These are phyloP conservation scores for Coemansia sp. DNA, from an alignment of 192 early-diverging fungal species.

Conservation along the genomic window DNA sequence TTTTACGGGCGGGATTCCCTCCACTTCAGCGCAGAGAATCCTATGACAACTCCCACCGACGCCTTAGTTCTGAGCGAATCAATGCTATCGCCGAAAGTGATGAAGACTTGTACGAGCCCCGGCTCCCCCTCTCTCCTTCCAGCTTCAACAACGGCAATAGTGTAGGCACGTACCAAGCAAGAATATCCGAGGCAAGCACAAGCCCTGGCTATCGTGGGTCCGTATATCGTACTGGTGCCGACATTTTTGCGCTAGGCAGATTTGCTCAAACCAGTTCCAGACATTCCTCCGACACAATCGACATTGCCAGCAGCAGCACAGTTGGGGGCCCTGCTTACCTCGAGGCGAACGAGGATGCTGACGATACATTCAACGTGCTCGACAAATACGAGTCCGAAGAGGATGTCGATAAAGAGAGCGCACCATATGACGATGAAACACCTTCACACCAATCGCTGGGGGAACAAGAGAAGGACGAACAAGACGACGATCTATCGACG, in stretches of 20 bases:
- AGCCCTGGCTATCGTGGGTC: constrained; percentile 2
- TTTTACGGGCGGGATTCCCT: neutral
- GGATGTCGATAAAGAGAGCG: neutral
- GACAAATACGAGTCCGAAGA: constrained; percentile 7
- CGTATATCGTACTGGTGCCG: constrained; percentile 37
- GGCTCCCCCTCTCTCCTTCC: neutral
- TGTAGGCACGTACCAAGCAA: neutral
- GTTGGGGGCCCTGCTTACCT: neutral
- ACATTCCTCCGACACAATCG: neutral
- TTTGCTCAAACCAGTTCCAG: constrained; percentile 5
- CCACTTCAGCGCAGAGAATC: constrained; percentile 10
- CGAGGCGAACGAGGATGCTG: neutral
- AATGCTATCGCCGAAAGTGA: constrained; percentile 6
- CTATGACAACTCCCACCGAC: neutral
- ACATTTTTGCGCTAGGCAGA: constrained; percentile 24
- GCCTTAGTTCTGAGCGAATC: constrained; percentile 5
- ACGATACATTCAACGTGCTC: constrained; percentile 1
- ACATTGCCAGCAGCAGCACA: constrained; percentile 2
- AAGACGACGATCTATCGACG: neutral
- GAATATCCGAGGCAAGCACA: neutral
- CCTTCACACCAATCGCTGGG: neutral
- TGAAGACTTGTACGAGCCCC: constrained; percentile 3
- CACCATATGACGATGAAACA: neutral
- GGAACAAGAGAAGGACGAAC: neutral
- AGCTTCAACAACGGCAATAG: neutral